Conservation (phyloP, 2,329 filamentous ascomycete species). For the Colletotrichum tamarilloi region DNA sequence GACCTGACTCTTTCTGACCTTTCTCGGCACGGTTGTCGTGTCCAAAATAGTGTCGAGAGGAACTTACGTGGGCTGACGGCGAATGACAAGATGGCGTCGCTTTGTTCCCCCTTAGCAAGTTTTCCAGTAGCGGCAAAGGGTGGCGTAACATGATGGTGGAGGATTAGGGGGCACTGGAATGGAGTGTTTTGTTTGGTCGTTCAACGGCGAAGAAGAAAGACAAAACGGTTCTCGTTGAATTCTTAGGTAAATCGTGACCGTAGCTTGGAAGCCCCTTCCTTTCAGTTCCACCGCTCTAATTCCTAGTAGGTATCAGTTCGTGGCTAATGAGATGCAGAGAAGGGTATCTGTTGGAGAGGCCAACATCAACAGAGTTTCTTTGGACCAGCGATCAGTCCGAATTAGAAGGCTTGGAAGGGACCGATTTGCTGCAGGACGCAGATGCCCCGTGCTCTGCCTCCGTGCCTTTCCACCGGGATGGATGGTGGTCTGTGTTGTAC, state of each 20-base stretch:
- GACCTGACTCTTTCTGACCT: not conserved
- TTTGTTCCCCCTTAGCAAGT: not conserved
- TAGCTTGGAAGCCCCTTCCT: too few species aligned
- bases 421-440: not conserved
- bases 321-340: not conserved
- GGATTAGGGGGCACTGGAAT: not conserved
- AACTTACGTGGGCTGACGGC: not conserved
- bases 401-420: not conserved
- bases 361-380: not conserved
- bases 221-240: not conserved
- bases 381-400: not conserved
- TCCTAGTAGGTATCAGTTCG: not conserved
- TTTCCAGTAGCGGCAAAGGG: not conserved
- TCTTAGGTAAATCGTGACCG: not conserved
- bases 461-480: not conserved
- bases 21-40: not conserved
- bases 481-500: conserved; percentile 21
- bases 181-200: not conserved
- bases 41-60: not conserved
- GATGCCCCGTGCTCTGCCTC: not conserved
- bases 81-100: not conserved
- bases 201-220: not conserved
- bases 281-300: not conserved
- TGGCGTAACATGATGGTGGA: not conserved
- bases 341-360: not conserved